Evolutionary conservation across 179 eudicot species (phyloP), one percentile per base, ranked within the genome.

Genomic region (Carnegiea gigantea): DNA sequence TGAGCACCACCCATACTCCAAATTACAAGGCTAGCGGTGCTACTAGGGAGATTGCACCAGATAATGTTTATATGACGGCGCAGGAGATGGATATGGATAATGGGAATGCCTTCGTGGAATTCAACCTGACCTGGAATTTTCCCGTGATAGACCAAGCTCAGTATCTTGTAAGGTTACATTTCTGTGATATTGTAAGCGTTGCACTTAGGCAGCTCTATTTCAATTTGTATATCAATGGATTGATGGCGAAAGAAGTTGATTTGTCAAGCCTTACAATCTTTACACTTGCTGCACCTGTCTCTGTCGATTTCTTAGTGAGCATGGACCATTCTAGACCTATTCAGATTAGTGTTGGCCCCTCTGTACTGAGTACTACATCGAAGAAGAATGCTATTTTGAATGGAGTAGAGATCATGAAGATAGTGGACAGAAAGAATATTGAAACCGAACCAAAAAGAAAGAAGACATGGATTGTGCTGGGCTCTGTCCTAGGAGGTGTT

Each of bases 341-440:
- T 75, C 83, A 85, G 24, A 80, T 93, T 23, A 92, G 94, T 67
- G 87, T 93, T 73, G 96, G 96, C 14, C 98, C 98, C 1, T 93
- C 98, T 70, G 84, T 89, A 4, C 70, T 91, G 85, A 89, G 93
- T 81, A 92, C 70, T 83, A 77, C 83, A 33, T 70, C 70, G 75
- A 85, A 78, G 82, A 92, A 87, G 70, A 90, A 93, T 80, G 98
- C 96, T 40, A 92, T 93, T 48, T 83, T 93, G 79, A 93, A 93
- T 72, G 98, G 98, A 36, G 92, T 91, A 0, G 98, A 93, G 91
- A 88, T 93, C 68, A 91, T 93, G 98, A 91, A 88, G 87, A 86
- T 93, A 79, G 79, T 86, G 77, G 83, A 87, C 76, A 81, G 86
- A 46, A 86, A 83, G 82, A 54, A 53, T 65, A 40, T 43, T 2